Evolutionary conservation across 371 early-diverging fungal genomes (phyloP).

Genomic region (Mycotypha africana): DNA sequence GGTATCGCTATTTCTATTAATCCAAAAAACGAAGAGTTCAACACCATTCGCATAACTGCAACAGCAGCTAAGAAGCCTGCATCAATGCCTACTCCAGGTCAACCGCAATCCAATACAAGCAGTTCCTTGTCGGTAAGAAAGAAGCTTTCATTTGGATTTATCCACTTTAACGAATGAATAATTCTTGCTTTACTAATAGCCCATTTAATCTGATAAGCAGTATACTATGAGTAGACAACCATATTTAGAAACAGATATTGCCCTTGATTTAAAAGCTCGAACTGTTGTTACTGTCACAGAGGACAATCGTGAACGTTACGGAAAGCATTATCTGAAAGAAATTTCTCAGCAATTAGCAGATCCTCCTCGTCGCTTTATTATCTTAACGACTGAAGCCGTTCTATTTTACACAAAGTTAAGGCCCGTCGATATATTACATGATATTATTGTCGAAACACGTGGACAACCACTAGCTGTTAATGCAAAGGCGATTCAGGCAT

Average conservation of each 20-base stretch:
- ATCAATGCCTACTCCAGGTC: not conserved
- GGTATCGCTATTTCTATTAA: constrained; percentile 10
- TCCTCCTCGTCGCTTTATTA: constrained; percentile 62
- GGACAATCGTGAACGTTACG: constrained; percentile 57
- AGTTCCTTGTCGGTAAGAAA: no score
- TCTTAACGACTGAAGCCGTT: constrained; percentile 67
- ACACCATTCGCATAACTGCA: constrained; percentile 44
- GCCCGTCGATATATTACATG: constrained; percentile 60
- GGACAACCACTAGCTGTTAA: not conserved
- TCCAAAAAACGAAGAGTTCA: constrained; percentile 38
- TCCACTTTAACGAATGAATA: no score
- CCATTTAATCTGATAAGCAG: no score
- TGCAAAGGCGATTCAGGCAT: constrained; percentile 37
- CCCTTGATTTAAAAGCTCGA: not conserved
- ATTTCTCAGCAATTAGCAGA: constrained; percentile 53
- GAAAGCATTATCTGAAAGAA: constrained; percentile 35
- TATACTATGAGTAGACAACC: no score
- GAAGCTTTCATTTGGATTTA: no score
- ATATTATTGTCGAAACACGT: not conserved
- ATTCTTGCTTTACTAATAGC: constrained; percentile 52
- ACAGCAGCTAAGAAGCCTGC: constrained; percentile 22
- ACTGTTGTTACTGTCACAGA: not conserved
- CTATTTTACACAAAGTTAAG: constrained; percentile 60
- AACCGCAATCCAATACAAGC: not conserved
- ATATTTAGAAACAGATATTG: not conserved